Evolutionary conservation across 1,284 basidiomycete genomes (phyloP), one percentile per base, ranked within the genome.

Genomic region (Ustilago hordei): DNA sequence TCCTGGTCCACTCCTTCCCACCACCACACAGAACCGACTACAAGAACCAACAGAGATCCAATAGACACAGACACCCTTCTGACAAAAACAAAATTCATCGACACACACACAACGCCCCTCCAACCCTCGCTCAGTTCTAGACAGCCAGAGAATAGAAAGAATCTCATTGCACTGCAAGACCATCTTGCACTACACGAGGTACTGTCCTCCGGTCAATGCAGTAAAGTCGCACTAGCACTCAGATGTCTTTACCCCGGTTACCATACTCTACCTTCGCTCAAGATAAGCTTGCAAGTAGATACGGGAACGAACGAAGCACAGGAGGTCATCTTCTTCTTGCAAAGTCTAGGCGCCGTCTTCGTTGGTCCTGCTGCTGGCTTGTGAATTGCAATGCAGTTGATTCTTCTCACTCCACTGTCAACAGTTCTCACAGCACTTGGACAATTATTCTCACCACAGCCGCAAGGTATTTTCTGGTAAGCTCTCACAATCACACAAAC

Each of bases 161-260:
- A 65, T 5, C 48, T 73, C 23, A 55, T 73, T 2, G 61, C 70
- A 1, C 9, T 64, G 0, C 57, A 68, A 7, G 55, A 61, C 28
- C 57, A 59, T 28, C 36, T 73, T 4, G 34, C 28, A 0, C 13
- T 73, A 2, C 48, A 58, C 3, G 45, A 35, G 7, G 17, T 36
- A 12, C 19, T 73, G 19, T 9, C 41, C n/a, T 53, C 55, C 0
- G 53, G 57, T 8, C 64, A 73, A 38, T 68, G 57, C 12, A 60
- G 41, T 15, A 61, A 45, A 11, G 13, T 64, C 9, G 39, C 58
- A 9, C 38, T 73, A 4, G 62, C 35, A 6, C 17, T 73, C 31
- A 50, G 61, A 34, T 73, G 70, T 54, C 47, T 73, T 48, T 64
- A 61, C 4, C 64, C 64, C 5, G 70, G 70, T 32, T 68, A 43